Percentiles rank a stretch among this genome's conserved stretches.
phyloP scores from a whole-genome alignment of 129 eudicot genomes.

The Saussurea involucrata region DNA sequence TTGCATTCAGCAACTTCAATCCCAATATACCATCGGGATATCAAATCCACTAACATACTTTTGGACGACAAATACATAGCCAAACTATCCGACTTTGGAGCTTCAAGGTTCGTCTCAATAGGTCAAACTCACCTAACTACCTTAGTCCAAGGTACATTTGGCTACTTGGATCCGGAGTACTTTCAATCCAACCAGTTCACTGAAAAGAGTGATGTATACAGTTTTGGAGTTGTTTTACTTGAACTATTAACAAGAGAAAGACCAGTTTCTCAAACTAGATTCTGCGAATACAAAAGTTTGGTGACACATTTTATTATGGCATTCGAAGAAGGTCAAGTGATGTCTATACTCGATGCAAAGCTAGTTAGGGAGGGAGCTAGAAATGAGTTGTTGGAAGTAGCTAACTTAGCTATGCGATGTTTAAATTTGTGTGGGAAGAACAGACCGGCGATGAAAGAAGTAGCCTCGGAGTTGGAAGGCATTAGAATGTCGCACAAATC shows the following conservation, averaged over 20 bases:
- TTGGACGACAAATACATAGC: constrained; percentile 34
- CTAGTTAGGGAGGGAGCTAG: constrained; percentile 8
- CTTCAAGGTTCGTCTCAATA: constrained; percentile 35
- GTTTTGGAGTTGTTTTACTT: constrained; percentile 45
- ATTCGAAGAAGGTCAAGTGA: constrained; percentile 23
- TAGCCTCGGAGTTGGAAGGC: constrained; percentile 29
- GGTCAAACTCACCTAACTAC: constrained; percentile 40
- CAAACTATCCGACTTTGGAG: constrained; percentile 44
- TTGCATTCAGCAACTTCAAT: constrained; percentile 36
- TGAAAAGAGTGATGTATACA: constrained; percentile 38
- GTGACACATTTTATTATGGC: constrained; percentile 26
- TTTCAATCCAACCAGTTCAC: constrained; percentile 36
- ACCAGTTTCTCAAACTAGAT: constrained; percentile 21
- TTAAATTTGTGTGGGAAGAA: constrained; percentile 35
- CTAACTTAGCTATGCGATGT: constrained; percentile 26
- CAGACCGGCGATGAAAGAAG: constrained; percentile 43
- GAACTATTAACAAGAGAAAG: constrained; percentile 36
- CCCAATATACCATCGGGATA: constrained; percentile 40
- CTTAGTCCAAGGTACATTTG: constrained; percentile 40
- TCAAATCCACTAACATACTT: constrained; percentile 40
- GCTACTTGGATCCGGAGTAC: constrained; percentile 46
- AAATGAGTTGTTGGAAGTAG: constrained; percentile 14
- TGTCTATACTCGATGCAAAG: constrained; percentile 22
- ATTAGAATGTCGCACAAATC: constrained; percentile 19
- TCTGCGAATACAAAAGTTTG: constrained; percentile 21